Conservation (phyloP, 805 yeast genomes). For the Metschnikowia amazonensis region DNA sequence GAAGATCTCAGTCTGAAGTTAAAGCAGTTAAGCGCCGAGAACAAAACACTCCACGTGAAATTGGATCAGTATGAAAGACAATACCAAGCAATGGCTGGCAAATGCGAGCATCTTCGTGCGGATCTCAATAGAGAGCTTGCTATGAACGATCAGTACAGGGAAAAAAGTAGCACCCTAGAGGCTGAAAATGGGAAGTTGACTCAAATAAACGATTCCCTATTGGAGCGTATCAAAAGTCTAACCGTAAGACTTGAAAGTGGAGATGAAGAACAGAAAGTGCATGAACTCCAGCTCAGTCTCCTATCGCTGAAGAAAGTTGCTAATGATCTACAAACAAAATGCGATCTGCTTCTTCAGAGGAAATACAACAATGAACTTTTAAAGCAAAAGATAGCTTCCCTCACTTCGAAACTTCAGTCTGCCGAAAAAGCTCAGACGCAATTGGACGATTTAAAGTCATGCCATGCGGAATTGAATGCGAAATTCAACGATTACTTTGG, state of each 20-base stretch:
- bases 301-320: conserved; percentile 41
- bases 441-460: conserved; percentile 46
- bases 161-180: conserved; percentile 31
- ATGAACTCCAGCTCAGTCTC: conserved; percentile 21
- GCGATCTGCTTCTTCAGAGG: conserved; percentile 47
- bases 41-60: conserved; percentile 10
- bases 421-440: conserved; percentile 44
- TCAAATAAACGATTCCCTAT: conserved; percentile 28
- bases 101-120: conserved; percentile 32
- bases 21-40: conserved; percentile 20
- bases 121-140: conserved; percentile 33
- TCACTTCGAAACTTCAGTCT: conserved; percentile 35
- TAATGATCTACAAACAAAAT: conserved; percentile 49
- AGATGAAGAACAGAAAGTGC: conserved; percentile 24
- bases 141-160: conserved; percentile 37
- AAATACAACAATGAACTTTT: conserved; percentile 49
- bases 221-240: conserved; percentile 26
- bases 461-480: conserved; percentile 45
- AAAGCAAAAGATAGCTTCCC: conserved; percentile 49
- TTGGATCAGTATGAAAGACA: conserved; percentile 20
- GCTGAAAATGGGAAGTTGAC: conserved; percentile 26
- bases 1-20: conserved; percentile 20
- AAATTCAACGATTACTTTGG: conserved; percentile 47
- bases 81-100: conserved; percentile 23
- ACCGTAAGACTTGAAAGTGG: conserved; percentile 11